These are phyloP conservation scores for Aspergillus costaricaensis DNA, from an alignment of 2,329 filamentous ascomycete species.

Conservation along the genomic window DNA sequence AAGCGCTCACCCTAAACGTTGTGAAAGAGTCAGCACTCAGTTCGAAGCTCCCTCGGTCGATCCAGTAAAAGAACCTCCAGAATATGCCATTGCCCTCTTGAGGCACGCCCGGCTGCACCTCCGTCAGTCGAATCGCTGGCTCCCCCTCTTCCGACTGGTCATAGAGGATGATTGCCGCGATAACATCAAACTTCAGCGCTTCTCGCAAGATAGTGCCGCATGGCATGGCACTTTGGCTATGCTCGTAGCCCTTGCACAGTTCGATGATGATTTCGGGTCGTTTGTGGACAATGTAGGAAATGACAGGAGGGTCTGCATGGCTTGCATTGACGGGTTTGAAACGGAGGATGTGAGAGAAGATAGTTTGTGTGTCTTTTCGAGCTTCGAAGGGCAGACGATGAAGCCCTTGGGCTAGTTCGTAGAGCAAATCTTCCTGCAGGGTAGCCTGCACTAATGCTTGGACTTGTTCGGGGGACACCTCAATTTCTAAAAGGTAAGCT, in stretches of 20 bases:
- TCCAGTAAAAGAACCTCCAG: constrained; percentile 97
- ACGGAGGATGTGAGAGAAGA: constrained; percentile 92
- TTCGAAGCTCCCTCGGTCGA: constrained; percentile 94
- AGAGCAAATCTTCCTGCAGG: constrained; percentile 86
- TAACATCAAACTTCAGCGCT: constrained; percentile 85
- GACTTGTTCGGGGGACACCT: constrained; percentile 83
- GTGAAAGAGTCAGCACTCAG: constrained; percentile 97
- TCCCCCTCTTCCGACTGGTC: constrained; percentile 79
- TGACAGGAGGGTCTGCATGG: constrained; percentile 75
- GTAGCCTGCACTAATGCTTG: constrained; percentile 81
- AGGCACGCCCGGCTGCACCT: constrained; percentile 72
- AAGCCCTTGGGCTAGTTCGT: constrained; percentile 78
- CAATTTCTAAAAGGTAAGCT: constrained; percentile 63
- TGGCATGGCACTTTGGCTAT: constrained; percentile 86
- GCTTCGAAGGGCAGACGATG: constrained; percentile 91
- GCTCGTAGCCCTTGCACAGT: constrained; percentile 84
- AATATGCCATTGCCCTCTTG: constrained; percentile 84
- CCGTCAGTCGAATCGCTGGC: constrained; percentile 72
- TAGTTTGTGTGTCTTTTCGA: constrained; percentile 91
- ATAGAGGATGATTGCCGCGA: constrained; percentile 88
- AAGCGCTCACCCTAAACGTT: constrained; percentile 75
- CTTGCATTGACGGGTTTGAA: constrained; percentile 71
- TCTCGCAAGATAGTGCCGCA: constrained; percentile 89
- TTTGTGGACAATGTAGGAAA: constrained; percentile 85
- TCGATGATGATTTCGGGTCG: constrained; percentile 85